Conservation (phyloP, 192 early-diverging fungal genomes). For the Podila verticillata region DNA sequence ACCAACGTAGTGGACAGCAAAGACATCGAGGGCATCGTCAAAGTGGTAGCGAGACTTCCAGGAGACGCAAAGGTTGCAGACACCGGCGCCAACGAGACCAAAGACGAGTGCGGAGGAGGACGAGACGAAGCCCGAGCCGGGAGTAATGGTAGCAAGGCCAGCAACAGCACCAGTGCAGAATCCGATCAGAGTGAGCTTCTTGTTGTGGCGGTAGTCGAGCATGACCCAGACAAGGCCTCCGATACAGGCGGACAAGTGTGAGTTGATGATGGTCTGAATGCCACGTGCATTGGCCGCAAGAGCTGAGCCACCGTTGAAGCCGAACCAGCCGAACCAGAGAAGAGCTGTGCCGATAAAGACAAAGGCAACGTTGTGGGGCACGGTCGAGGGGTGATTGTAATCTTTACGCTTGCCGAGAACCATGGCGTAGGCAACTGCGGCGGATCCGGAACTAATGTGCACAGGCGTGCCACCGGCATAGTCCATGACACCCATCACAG, state of each 20-base stretch:
- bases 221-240: slow-evolving; percentile 79
- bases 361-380: slow-evolving; percentile 85
- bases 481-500: slow-evolving; percentile 77
- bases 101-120: slow-evolving; percentile 80
- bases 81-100: slow-evolving; percentile 71
- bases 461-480: slow-evolving; percentile 93
- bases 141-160: slow-evolving; percentile 90
- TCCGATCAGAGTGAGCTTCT: slow-evolving; percentile 83
- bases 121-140: slow-evolving; percentile 80
- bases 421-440: slow-evolving; percentile 84
- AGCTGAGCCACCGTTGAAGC: slow-evolving; percentile 89
- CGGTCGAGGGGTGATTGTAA: slow-evolving; percentile 72
- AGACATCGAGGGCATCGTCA: slow-evolving; percentile 87
- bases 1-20: slow-evolving; percentile 79
- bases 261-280: slow-evolving; percentile 79
- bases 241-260: slow-evolving; percentile 75
- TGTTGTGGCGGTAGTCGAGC: slow-evolving; percentile 73
- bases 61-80: slow-evolving; percentile 71
- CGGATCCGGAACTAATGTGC: slow-evolving; percentile 81
- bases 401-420: slow-evolving; percentile 84
- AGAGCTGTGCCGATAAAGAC: slow-evolving; percentile 85
- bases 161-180: slow-evolving; percentile 92
- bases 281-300: slow-evolving; percentile 75
- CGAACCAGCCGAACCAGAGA: slow-evolving; percentile 94
- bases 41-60: slow-evolving; percentile 74